phyloP scores from a whole-genome alignment of 306 rosid genomes.

The Cucurbita ficifolia region DNA sequence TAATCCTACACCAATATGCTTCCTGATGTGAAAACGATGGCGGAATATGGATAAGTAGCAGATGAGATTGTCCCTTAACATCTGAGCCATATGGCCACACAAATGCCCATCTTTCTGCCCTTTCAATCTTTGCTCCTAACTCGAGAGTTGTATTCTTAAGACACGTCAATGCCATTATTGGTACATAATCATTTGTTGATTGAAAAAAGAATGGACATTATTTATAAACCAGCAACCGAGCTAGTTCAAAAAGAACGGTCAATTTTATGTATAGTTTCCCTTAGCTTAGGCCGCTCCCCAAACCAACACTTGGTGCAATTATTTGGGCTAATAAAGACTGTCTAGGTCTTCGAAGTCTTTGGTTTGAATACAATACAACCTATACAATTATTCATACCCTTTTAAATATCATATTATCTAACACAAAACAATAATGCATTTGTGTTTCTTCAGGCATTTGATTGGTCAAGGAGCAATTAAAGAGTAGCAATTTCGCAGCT shows the following conservation, averaged over 20 bases:
- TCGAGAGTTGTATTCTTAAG: neutral
- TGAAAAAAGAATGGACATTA: neutral
- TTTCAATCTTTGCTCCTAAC: neutral
- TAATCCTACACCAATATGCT: neutral
- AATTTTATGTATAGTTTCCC: neutral
- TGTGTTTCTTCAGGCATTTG: neutral
- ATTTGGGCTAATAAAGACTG: neutral
- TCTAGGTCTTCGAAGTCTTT: neutral
- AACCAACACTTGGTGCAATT: neutral
- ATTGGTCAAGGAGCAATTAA: neutral
- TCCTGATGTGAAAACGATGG: neutral
- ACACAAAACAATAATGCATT: neutral
- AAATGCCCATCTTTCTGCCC: neutral
- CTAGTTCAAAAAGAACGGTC: no score
- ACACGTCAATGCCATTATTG: neutral
- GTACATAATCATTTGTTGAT: neutral
- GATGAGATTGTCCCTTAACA: neutral
- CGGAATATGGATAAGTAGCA: neutral
- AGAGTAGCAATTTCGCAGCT: neutral
- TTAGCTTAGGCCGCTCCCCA: neutral
- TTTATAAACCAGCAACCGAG: slow-evolving; percentile 2
- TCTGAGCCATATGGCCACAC: neutral
- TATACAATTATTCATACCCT: neutral
- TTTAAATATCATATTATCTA: neutral
- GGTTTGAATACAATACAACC: neutral